phyloP scores from a whole-genome alignment of 768 basidiomycete genomes.

The Suillus bovinus region DNA sequence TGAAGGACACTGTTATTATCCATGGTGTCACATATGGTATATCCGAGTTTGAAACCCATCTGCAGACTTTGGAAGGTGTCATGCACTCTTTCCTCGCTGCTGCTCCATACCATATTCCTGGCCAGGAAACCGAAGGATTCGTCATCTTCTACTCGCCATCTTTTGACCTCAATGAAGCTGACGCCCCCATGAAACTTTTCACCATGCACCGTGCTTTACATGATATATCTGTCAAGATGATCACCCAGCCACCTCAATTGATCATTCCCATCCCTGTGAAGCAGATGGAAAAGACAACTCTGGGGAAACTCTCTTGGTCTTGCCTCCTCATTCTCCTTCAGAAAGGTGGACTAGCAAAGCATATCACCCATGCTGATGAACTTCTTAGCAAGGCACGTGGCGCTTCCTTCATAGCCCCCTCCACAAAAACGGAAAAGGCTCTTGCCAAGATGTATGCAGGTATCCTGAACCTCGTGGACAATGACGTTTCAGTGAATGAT shows the following conservation, averaged over 20 bases:
- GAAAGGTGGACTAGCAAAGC: constrained; percentile 33
- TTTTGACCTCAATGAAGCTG: constrained; percentile 24
- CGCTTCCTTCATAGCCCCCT: constrained; percentile 22
- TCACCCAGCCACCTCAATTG: constrained; percentile 35
- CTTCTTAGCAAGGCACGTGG: constrained; percentile 25
- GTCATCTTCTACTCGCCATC: constrained; percentile 37
- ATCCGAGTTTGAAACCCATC: constrained; percentile 35
- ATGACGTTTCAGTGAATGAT: too few relatives aligned
- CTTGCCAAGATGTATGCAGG: too few relatives aligned
- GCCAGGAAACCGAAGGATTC: constrained; percentile 42
- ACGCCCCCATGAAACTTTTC: constrained; percentile 25
- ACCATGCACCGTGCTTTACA: constrained; percentile 33
- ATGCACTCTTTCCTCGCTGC: constrained; percentile 34
- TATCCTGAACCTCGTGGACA: too few relatives aligned
- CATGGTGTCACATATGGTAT: constrained; percentile 40
- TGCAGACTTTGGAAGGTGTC: constrained; percentile 38
- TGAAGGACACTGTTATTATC: constrained; percentile 41
- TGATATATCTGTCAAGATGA: constrained; percentile 31
- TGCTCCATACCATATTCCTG: constrained; percentile 36
- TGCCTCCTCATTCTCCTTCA: constrained; percentile 37
- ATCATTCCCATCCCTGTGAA: too few relatives aligned
- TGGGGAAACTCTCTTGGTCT: constrained; percentile 44
- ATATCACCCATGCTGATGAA: constrained; percentile 30
- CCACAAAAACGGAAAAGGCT: constrained; percentile 29
- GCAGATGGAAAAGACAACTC: constrained; percentile 43